These are phyloP conservation scores for Boletus mariae DNA, from an alignment of 1,284 basidiomycete species.

Conservation along the genomic window DNA sequence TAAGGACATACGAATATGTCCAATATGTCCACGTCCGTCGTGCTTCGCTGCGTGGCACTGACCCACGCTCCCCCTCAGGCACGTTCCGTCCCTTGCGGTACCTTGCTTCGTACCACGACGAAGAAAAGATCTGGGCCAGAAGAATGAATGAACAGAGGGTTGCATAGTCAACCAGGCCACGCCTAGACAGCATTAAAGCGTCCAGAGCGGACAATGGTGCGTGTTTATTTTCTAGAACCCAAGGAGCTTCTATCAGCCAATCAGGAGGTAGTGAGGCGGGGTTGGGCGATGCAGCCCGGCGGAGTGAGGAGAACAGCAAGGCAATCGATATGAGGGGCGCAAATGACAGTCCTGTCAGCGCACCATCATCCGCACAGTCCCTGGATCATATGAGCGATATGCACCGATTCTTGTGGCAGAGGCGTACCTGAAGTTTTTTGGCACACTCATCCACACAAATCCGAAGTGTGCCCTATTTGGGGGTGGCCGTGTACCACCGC, in stretches of 20 bases:
- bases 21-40: conserved; percentile 59
- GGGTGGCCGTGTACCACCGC: conserved; percentile 23
- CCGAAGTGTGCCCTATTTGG: conserved; percentile 52
- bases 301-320: conserved; percentile 54
- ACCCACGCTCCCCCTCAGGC: conserved; percentile 63
- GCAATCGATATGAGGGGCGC: conserved; percentile 73
- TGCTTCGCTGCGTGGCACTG: conserved; percentile 72
- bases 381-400: conserved; percentile 38
- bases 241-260: conserved; percentile 78
- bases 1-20: conserved; percentile 55
- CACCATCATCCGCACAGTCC: conserved; percentile 79
- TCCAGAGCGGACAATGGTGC: conserved; percentile 45
- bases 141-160: conserved; percentile 79
- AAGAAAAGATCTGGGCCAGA: conserved; percentile 72
- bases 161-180: conserved; percentile 72
- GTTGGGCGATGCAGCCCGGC: conserved; percentile 25
- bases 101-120: conserved; percentile 65
- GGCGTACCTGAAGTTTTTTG: conserved; percentile 74
- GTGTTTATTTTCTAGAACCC: conserved; percentile 40
- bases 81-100: conserved; percentile 41
- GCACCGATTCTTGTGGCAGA: not conserved
- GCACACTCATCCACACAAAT: conserved; percentile 86
- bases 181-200: conserved; percentile 68
- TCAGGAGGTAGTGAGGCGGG: conserved; percentile 44
- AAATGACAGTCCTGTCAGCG: conserved; percentile 74